A percentile compares a stretch with the other conserved stretches of the same genome.
phyloP scores from a whole-genome alignment of 169 alveolate genomes.

The Plasmodium gaboni region DNA sequence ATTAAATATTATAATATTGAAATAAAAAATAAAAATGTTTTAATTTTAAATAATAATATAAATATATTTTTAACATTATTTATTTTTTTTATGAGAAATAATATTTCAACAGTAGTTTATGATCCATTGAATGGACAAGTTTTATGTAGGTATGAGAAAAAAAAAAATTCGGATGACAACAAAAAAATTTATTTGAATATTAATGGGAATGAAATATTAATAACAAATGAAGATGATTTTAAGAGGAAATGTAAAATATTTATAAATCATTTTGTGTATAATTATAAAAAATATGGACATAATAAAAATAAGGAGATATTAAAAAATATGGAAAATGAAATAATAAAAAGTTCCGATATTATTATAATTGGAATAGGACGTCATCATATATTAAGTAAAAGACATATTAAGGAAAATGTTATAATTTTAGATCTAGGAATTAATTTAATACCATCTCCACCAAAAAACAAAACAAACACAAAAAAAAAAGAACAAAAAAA shows the following conservation, averaged over 20 bases:
- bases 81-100: slow-evolving; percentile 23
- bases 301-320: slow-evolving; percentile 7
- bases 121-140: slow-evolving; percentile 41
- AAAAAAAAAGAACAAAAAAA: neutral
- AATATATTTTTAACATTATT: slow-evolving; percentile 41
- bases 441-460: slow-evolving; percentile 10
- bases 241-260: slow-evolving; percentile 3
- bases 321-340: slow-evolving; percentile 26
- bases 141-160: slow-evolving; percentile 38
- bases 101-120: slow-evolving; percentile 53
- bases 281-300: slow-evolving; percentile 5
- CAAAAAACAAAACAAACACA: neutral
- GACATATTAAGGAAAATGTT: slow-evolving; percentile 30
- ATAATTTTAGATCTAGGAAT: slow-evolving; percentile 53
- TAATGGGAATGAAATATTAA: slow-evolving; percentile 12
- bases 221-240: slow-evolving; percentile 18
- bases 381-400: slow-evolving; percentile 21
- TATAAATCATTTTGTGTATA: neutral
- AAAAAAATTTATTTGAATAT: slow-evolving; percentile 2
- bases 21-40: slow-evolving; percentile 19
- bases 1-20: slow-evolving; percentile 38
- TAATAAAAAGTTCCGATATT: slow-evolving; percentile 29
- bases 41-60: slow-evolving; percentile 53
- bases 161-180: neutral
- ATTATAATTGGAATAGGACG: slow-evolving; percentile 53